A percentile compares a stretch with the other conserved stretches of the same genome.
Conservation (phyloP, 1,284 basidiomycete species). For the Tylopilus sp. region DNA sequence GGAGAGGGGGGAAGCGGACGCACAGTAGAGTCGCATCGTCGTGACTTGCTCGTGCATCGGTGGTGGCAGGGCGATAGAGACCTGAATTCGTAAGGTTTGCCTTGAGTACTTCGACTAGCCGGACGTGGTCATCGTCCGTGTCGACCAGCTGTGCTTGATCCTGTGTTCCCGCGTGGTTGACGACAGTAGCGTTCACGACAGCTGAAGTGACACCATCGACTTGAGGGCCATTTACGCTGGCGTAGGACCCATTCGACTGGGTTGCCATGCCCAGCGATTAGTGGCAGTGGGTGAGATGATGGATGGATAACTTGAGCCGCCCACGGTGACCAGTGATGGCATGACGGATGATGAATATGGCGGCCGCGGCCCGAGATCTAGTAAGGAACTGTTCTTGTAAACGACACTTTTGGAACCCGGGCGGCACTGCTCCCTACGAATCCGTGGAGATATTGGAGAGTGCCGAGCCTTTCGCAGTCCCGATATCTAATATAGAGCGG, state of each 20-base stretch:
- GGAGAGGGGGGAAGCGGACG: conserved; percentile 23
- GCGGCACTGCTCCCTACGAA: too few species aligned
- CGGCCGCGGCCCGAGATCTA: too few species aligned
- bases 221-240: neutral
- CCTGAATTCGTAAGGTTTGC: conserved; percentile 42
- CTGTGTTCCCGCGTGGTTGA: neutral
- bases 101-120: conserved; percentile 48
- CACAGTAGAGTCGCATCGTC: conserved; percentile 68
- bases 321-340: too few species aligned
- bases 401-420: too few species aligned
- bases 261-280: conserved; percentile 11
- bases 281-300: neutral
- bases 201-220: neutral
- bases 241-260: neutral
- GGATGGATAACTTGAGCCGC: neutral
- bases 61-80: conserved; percentile 46
- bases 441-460: too few species aligned
- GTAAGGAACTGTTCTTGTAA: too few species aligned
- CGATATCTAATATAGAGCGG: too few species aligned
- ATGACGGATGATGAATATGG: too few species aligned
- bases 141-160: neutral
- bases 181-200: neutral
- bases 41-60: conserved; percentile 44
- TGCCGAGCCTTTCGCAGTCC: too few species aligned
- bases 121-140: conserved; percentile 1